Evolutionary conservation across 805 yeast species (phyloP), one percentile per base, ranked within the genome.

Genomic region (Pichia exigua): DNA sequence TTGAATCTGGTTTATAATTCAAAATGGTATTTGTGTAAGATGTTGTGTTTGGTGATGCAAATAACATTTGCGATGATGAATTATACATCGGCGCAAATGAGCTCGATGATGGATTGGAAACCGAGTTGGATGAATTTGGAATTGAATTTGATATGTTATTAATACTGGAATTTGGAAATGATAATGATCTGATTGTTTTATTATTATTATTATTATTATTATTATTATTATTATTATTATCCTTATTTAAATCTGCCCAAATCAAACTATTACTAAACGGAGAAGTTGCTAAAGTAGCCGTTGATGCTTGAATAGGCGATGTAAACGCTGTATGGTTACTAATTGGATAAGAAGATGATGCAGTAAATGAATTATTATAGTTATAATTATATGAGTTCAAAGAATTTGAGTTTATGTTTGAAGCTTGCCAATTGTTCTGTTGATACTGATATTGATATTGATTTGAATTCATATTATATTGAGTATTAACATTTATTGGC

Each of bases 231-330:
- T 18, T 27, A 20, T 18, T 21, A n/a, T 21, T 32, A 18, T 30
- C 30, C 11, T 11, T 11, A 5, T 30, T 45, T 8, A 45, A 28
- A 28, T 18, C 45, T 44, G 53, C 39, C 50, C 50, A 52, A 21
- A 49, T 49, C 10, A 60, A 55, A 17, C 58, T 49, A 18, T 51
- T 51, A 32, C 57, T 59, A 48, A 60, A 59, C 5, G 65, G 64
- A 13, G 66, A 61, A 4, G 62, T 55, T 6, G 63, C 57, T 17
- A 54, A 39, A 32, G 24, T 20, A 6, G 44, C 18, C 12, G 44
- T 2, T 17, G 21, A 24, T 22, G 32, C 11, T 18, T 39, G 32
- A 32, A 44, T 42, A 2, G 56, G 27, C n/a, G 44, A 38, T 21
- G 44, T 7, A 3, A 39, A 7, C 18, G 44, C 11, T 4, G 32